Evolutionary conservation across 306 rosid species (phyloP).

Genomic region (Malus asiatica): DNA sequence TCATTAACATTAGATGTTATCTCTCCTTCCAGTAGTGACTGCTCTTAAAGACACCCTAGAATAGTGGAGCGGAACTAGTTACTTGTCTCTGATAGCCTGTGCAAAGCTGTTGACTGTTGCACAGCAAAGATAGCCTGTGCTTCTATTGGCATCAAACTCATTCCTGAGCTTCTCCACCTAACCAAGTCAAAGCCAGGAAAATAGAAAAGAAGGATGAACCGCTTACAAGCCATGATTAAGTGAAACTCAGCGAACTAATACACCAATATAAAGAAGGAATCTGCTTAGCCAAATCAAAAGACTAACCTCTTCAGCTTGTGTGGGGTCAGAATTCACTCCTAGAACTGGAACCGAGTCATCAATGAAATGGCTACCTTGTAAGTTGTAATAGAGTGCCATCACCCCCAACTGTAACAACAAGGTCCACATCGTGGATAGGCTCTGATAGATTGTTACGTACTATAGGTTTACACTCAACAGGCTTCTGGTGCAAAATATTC

Average conservation of each 20-base stretch:
- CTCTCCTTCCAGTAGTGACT: too few relatives aligned
- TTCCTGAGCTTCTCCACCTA: slow-evolving; percentile 55
- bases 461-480: slow-evolving; percentile 66
- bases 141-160: slow-evolving; percentile 75
- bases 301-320: slow-evolving; percentile 66
- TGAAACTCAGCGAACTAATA: background rate
- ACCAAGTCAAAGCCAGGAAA: slow-evolving; percentile 7
- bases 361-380: slow-evolving; percentile 61
- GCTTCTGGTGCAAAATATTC: slow-evolving; percentile 52
- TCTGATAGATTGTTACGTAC: slow-evolving; percentile 35
- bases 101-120: slow-evolving; percentile 67
- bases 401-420: slow-evolving; percentile 80
- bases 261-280: slow-evolving; percentile 9
- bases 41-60: too few relatives aligned
- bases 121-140: slow-evolving; percentile 82
- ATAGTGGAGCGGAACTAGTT: too few relatives aligned
- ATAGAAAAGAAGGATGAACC: background rate
- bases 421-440: slow-evolving; percentile 63
- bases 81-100: background rate
- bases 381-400: slow-evolving; percentile 81
- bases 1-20: too few relatives aligned
- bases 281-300: background rate
- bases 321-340: slow-evolving; percentile 93
- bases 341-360: slow-evolving; percentile 70
- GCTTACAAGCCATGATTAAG: background rate